Conservation (phyloP, 129 eudicot species). For the Pittosporum tobira region DNA sequence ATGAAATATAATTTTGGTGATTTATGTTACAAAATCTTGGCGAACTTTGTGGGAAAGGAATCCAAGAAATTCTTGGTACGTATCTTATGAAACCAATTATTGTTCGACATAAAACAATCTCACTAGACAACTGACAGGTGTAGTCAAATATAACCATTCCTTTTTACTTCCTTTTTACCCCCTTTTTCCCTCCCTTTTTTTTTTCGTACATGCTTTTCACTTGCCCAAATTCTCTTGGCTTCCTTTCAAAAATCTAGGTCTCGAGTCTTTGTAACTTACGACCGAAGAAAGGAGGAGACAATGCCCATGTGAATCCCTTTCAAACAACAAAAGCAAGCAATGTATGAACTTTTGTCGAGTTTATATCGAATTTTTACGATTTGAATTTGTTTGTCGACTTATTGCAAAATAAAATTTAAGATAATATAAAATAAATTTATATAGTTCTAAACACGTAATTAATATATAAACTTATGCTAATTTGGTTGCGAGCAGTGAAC, state of each 20-base stretch:
- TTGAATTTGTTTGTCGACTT: too few relatives aligned
- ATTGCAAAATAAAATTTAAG: too few relatives aligned
- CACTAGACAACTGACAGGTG: neutral
- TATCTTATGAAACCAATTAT: neutral
- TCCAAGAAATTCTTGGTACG: neutral
- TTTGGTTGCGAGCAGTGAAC: neutral
- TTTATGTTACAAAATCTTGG: too few relatives aligned
- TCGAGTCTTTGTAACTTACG: constrained; percentile 7
- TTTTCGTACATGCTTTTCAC: neutral
- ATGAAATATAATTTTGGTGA: neutral
- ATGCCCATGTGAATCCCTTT: neutral
- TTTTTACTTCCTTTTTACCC: too few relatives aligned
- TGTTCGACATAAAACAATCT: too few relatives aligned
- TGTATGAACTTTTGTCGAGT: too few relatives aligned
- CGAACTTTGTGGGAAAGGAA: neutral
- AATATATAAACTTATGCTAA: neutral
- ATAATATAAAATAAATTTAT: too few relatives aligned
- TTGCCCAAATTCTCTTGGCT: neutral
- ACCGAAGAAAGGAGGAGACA: constrained; percentile 21
- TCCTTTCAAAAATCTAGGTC: neutral
- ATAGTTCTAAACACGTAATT: too few relatives aligned
- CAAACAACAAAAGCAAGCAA: too few relatives aligned
- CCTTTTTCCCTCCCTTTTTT: neutral
- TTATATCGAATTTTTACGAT: too few relatives aligned
- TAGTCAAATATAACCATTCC: neutral